phyloP scores from a whole-genome alignment of 1,284 basidiomycete species.

The Agaricales sp. region DNA sequence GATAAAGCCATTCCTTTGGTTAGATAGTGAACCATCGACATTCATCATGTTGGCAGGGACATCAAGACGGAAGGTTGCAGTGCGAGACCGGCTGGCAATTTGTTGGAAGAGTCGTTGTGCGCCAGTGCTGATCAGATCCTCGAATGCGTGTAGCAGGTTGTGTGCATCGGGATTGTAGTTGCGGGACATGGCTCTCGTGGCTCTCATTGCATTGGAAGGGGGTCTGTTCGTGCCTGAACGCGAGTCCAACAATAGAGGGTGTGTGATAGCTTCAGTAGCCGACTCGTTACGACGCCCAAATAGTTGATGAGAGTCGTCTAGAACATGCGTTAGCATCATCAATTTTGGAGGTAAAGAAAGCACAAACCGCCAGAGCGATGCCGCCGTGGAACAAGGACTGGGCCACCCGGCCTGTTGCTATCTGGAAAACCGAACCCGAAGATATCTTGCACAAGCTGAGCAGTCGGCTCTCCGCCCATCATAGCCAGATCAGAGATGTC shows the following conservation, averaged over 20 bases:
- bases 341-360: conserved; percentile 4
- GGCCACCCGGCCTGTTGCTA: conserved; percentile 31
- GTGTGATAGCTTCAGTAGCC: conserved; percentile 58
- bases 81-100: conserved; percentile 50
- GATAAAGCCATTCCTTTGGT: conserved; percentile 33
- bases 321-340: conserved; percentile 15
- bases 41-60: conserved; percentile 55
- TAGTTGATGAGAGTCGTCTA: conserved; percentile 45
- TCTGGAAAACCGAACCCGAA: conserved; percentile 44
- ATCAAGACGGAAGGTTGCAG: conserved; percentile 67
- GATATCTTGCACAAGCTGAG: conserved; percentile 28
- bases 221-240: conserved; percentile 30
- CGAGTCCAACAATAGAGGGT: conserved; percentile 74
- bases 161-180: conserved; percentile 24
- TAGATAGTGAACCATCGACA: conserved; percentile 33
- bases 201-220: conserved; percentile 35
- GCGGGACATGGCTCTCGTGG: conserved; percentile 48
- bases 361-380: conserved; percentile 39
- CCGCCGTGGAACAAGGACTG: conserved; percentile 46
- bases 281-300: conserved; percentile 46
- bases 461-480: conserved; percentile 31
- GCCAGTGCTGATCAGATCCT: conserved; percentile 74
- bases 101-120: conserved; percentile 81
- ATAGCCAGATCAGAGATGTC: not conserved
- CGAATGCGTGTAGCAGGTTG: conserved; percentile 68